A percentile compares a stretch with the other conserved stretches of the same genome.
Conservation (phyloP, 78 protist genomes). For the Mastigamoeba balamuthi region DNA sequence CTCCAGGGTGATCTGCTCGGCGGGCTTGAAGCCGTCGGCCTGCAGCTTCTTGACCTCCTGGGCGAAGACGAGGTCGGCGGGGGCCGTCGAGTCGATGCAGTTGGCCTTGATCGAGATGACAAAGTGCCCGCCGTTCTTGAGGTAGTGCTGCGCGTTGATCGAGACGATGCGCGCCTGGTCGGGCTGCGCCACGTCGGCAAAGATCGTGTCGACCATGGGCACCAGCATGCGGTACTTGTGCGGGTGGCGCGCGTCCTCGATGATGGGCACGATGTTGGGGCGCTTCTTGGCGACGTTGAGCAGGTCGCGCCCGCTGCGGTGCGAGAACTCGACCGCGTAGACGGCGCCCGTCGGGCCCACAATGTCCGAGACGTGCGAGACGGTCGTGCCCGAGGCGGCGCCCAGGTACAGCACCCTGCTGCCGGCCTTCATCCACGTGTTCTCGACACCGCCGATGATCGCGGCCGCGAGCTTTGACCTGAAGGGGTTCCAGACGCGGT, state of each 20-base stretch:
- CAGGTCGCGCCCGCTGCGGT: conserved; percentile 97
- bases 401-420: conserved; percentile 98
- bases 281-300: conserved; percentile 96
- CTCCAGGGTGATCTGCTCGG: conserved; percentile 93
- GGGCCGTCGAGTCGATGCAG: conserved; percentile 98
- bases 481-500: conserved; percentile 99
- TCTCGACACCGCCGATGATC: conserved; percentile 91
- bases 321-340: conserved; percentile 99
- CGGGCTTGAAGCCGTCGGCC: conserved; percentile 72
- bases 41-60: conserved; percentile 76
- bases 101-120: conserved; percentile 99
- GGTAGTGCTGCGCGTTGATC: conserved; percentile 95
- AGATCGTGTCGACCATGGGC: conserved; percentile 96
- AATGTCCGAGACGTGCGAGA: conserved; percentile 96
- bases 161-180: conserved; percentile 98
- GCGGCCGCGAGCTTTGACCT: conserved; percentile 99
- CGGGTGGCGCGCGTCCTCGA: conserved; percentile 99
- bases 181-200: conserved; percentile 99
- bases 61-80: conserved; percentile 90
- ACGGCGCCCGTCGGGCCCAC: conserved; percentile 98
- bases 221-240: conserved; percentile 92
- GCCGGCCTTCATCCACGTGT: conserved; percentile 92
- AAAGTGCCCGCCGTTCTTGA: conserved; percentile 97
- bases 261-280: conserved; percentile 97
- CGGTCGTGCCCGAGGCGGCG: conserved; percentile 99